These are phyloP conservation scores for Pseudocercospora fuligena DNA, from an alignment of 2,329 filamentous ascomycete species.

Conservation along the genomic window DNA sequence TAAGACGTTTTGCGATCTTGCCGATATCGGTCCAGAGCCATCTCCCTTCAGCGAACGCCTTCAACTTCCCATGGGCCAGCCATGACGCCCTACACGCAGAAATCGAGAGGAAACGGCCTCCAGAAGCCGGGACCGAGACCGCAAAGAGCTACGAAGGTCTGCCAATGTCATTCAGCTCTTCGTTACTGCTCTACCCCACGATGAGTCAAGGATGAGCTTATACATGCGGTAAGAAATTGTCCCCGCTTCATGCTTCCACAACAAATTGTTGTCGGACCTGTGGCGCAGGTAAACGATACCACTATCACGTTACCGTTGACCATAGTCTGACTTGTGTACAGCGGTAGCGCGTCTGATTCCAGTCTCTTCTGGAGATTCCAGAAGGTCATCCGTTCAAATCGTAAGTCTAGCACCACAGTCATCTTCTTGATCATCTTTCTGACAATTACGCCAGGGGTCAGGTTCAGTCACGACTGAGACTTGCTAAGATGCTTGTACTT, in stretches of 20 bases:
- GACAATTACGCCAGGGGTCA: slow-evolving; percentile 11
- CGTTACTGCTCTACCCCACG: neutral
- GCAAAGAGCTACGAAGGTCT: neutral
- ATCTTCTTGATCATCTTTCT: neutral
- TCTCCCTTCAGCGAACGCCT: too few species aligned
- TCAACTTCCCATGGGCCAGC: too few species aligned
- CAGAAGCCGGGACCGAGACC: too few species aligned
- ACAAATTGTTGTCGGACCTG: neutral
- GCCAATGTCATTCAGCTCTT: too few species aligned
- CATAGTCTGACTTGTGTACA: neutral
- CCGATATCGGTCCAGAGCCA: too few species aligned
- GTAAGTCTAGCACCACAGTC: neutral
- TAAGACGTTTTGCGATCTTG: too few species aligned
- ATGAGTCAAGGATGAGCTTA: neutral
- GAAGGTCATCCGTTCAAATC: slow-evolving; percentile 30
- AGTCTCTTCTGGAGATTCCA: slow-evolving; percentile 27
- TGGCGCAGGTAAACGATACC: neutral
- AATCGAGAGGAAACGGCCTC: too few species aligned
- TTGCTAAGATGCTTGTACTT: neutral
- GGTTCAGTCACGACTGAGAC: slow-evolving; percentile 24
- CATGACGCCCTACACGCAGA: too few species aligned
- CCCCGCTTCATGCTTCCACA: neutral
- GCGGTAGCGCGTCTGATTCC: slow-evolving; percentile 29
- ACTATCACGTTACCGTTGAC: neutral
- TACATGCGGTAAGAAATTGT: neutral